Base-by-base conservation (phyloP, 148 eudicot species). In the Rhododendron kiyosumense region DNA sequence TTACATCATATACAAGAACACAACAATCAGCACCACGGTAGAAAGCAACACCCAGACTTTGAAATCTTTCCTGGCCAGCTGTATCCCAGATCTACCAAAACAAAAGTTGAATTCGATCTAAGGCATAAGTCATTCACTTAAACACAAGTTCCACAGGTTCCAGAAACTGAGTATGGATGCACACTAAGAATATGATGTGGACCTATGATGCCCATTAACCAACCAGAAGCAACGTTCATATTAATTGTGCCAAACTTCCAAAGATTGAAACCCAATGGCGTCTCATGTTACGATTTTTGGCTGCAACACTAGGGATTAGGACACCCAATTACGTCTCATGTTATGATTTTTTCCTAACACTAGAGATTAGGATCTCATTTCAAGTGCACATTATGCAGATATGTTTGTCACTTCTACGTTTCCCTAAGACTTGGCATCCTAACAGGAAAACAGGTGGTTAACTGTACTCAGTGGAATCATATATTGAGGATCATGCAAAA, bases 1-100 rank as follows among this genome's bases (percentile, higher is more conserved):
- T 96, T 54, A 95, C 96, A 78, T 96, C 97, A 91, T 96, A 96
- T 63, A 96, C 99, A 89, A 96, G 98, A 88, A 96, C 97, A 88
- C 99, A 96, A 79, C 99, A 95, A 90, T 96, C 98, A 86, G 99
- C 99, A 87, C 98, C 99, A 69, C 98, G 98, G 84, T 96, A 96
- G 89, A 96, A 95, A 86, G 99, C 99, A 88, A 96, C 99, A n/a
- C 99, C 99, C 81, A 96, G 88, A 84, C 99, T 95, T 85, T 96
- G 99, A 88, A 95, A 96, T 88, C 99, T 94, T 92, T 96, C 98
- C 83, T 96, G 99, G 83, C 99, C 99, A 83, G 99, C 99, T 75
- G 99, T 96, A 91, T 96, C 99, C 99, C 99, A 96, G 54, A 96
- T 96, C 98, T 96, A 91, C 41, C 84, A 86, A 73, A 51, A 85